Evolutionary conservation across 2,329 filamentous ascomycete genomes (phyloP).

Genomic region (Thelonectria blattea): DNA sequence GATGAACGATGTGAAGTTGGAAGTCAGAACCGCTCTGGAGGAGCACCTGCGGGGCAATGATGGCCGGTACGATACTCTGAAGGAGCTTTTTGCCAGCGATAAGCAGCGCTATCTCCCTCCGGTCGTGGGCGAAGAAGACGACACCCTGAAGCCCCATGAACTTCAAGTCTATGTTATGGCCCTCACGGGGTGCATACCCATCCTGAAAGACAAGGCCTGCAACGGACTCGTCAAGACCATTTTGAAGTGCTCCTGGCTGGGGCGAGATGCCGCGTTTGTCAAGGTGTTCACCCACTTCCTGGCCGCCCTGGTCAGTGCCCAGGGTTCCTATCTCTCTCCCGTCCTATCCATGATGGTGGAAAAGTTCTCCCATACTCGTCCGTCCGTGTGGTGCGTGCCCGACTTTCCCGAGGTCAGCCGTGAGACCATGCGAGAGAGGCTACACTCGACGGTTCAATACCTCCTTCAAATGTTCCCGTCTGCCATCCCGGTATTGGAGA

Average conservation of each 20-base stretch:
- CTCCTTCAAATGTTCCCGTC: constrained; percentile 83
- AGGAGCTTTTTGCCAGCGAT: constrained; percentile 62
- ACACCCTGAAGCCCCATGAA: constrained; percentile 59
- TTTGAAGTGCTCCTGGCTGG: constrained; percentile 68
- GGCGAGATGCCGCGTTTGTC: constrained; percentile 68
- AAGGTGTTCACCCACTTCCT: constrained; percentile 72
- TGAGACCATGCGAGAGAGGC: constrained; percentile 70
- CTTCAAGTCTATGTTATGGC: constrained; percentile 67
- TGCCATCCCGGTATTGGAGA: constrained; percentile 71
- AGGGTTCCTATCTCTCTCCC: constrained; percentile 76
- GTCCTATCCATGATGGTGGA: constrained; percentile 82
- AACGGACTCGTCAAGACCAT: constrained; percentile 64
- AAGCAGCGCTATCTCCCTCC: constrained; percentile 48
- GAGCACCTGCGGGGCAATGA: constrained; percentile 62
- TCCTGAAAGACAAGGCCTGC: constrained; percentile 64
- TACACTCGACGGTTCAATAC: constrained; percentile 78
- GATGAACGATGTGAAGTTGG: constrained; percentile 61
- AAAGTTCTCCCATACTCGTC: constrained; percentile 67
- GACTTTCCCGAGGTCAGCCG: constrained; percentile 66
- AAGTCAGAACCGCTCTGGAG: constrained; percentile 62
- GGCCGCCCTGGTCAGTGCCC: constrained; percentile 77
- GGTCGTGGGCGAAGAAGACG: constrained; percentile 53
- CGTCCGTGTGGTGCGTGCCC: constrained; percentile 54
- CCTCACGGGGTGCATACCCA: constrained; percentile 66
- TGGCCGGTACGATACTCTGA: constrained; percentile 66